Evolutionary conservation across 345 rosid species (phyloP).

Genomic region (Acer campestre): DNA sequence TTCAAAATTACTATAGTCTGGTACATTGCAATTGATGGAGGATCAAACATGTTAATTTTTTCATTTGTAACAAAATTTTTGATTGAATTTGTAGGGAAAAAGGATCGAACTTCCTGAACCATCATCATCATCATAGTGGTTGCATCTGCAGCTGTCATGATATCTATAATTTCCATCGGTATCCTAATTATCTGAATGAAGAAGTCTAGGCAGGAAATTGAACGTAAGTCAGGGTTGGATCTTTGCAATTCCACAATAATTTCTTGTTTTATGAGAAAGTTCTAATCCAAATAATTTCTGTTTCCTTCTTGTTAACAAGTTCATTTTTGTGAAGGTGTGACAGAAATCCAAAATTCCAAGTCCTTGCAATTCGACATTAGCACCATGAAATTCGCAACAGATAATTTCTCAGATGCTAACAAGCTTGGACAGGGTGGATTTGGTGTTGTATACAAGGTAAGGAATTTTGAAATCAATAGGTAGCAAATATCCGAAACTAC

Average conservation of each 20-base stretch:
- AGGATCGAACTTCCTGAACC: no score
- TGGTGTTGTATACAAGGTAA: constrained; percentile 44
- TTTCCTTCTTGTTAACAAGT: neutral
- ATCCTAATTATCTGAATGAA: no score
- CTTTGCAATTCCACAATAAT: neutral
- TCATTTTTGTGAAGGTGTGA: neutral
- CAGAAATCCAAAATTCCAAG: neutral
- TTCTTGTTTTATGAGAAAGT: neutral
- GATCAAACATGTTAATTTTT: no score
- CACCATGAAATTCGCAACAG: constrained; percentile 35
- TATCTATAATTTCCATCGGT: neutral
- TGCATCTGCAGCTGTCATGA: neutral
- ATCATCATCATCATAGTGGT: neutral
- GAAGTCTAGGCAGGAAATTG: neutral
- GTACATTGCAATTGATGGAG: neutral
- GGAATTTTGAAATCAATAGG: neutral
- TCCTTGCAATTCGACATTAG: constrained; percentile 20
- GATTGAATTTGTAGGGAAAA: neutral
- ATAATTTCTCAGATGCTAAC: constrained; percentile 32
- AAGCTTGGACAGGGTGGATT: constrained; percentile 49
- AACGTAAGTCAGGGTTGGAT: neutral
- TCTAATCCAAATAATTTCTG: neutral
- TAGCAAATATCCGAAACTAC: neutral
- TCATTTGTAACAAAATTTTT: no score
- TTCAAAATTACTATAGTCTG: no score